phyloP scores from a whole-genome alignment of 2,329 filamentous ascomycete species.

The Sporothrix sp. region DNA sequence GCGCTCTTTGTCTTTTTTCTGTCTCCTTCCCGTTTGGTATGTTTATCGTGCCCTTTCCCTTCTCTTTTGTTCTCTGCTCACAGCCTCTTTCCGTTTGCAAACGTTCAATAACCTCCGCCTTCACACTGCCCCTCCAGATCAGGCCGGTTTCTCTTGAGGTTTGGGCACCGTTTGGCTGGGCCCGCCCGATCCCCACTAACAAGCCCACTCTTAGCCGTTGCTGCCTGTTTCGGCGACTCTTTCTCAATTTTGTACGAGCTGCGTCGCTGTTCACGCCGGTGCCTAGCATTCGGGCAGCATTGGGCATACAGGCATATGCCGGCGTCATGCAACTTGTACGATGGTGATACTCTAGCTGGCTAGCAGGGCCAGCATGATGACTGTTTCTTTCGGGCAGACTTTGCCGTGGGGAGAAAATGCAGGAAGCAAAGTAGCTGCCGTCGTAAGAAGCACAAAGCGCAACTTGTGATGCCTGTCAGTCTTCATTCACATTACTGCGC shows the following conservation, averaged over 20 bases:
- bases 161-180: neutral
- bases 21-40: neutral
- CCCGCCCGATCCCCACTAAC: neutral
- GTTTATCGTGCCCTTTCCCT: neutral
- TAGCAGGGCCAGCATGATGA: neutral
- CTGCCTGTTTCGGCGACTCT: neutral
- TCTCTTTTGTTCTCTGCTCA: neutral
- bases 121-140: neutral
- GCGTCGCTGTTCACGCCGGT: neutral
- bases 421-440: too few species aligned
- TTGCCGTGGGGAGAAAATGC: too few species aligned
- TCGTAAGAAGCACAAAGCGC: too few species aligned
- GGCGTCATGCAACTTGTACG: neutral
- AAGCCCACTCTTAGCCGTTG: conserved; percentile 10
- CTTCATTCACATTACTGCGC: too few species aligned
- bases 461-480: too few species aligned
- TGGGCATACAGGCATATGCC: conserved; percentile 1
- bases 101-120: too few species aligned
- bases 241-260: neutral
- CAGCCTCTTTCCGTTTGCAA: neutral
- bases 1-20: neutral
- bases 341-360: too few species aligned
- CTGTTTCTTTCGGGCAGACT: too few species aligned
- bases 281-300: conserved; percentile 8
- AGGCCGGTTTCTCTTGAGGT: too few species aligned